Evolutionary conservation across 805 yeast species (phyloP).

Genomic region (Saccharomycopsis synnaedendra): DNA sequence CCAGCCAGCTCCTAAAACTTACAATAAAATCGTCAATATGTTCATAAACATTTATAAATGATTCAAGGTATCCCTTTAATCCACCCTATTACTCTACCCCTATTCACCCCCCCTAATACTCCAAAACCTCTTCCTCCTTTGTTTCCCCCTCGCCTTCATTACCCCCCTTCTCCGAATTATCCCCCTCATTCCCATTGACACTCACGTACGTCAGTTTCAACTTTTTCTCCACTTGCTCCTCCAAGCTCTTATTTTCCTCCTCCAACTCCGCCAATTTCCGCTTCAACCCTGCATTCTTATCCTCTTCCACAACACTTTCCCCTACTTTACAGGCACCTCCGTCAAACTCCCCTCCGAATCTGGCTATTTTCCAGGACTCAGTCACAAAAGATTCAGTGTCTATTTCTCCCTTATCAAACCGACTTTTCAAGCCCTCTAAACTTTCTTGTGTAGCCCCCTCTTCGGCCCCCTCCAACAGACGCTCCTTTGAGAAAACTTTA

Average conservation of each 20-base stretch:
- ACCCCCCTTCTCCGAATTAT: no score
- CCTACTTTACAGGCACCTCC: not conserved
- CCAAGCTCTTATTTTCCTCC: not conserved
- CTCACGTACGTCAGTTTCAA: slow-evolving; percentile 4
- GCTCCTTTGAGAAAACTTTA: not conserved
- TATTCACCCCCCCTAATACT: no score
- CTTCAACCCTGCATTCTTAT: slow-evolving; percentile 1
- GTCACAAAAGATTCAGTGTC: not conserved
- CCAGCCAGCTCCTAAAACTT: no score
- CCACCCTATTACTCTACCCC: no score
- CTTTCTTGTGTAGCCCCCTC: not conserved
- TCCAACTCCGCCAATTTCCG: slow-evolving; percentile 2
- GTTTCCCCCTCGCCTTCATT: no score
- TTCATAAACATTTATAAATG: no score
- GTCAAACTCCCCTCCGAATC: not conserved
- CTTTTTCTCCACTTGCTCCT: not conserved
- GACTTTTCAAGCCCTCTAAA: not conserved
- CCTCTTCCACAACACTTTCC: not conserved
- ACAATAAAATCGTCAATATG: no score
- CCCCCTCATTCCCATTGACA: not conserved
- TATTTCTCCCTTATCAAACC: not conserved
- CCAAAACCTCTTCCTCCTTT: no score
- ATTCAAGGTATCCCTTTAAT: no score
- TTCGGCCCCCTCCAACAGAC: not conserved
- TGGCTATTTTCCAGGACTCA: slow-evolving; percentile 6